These are phyloP conservation scores for Acanthamoeba quina DNA, from an alignment of 208 protist species.

Conservation along the genomic window DNA sequence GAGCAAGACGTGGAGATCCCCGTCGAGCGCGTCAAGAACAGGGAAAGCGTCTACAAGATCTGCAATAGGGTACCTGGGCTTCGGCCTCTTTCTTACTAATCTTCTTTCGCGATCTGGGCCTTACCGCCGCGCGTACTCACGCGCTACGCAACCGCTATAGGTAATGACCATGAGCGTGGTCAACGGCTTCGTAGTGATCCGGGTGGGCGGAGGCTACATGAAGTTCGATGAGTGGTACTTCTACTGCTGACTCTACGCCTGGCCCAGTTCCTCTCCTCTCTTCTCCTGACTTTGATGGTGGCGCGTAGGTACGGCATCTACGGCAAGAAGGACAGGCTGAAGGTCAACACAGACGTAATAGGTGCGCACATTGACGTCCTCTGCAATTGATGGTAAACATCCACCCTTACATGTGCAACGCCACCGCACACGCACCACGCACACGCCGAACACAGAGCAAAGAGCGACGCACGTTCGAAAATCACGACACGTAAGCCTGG, in stretches of 20 bases:
- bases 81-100: not conserved
- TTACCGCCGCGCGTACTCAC: no score
- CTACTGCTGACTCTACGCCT: not conserved
- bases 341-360: not conserved
- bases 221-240: conserved; percentile 1
- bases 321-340: conserved; percentile 12
- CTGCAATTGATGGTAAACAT: no score
- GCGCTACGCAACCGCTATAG: not conserved
- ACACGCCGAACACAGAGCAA: not conserved
- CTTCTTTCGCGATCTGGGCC: not conserved
- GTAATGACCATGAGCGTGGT: not conserved
- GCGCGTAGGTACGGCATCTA: not conserved
- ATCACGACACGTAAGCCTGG: conserved; percentile 24
- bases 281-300: not conserved
- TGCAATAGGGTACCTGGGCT: not conserved
- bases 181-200: not conserved
- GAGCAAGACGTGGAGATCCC: not conserved
- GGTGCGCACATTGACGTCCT: not conserved
- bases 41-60: not conserved
- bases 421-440: not conserved
- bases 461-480: not conserved
- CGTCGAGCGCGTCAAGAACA: not conserved
- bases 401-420: no score
- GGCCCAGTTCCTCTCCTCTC: not conserved
- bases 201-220: conserved; percentile 33